Evolutionary conservation across 106 monocot genomes (phyloP).

Genomic region (Cymbidium sinense): DNA sequence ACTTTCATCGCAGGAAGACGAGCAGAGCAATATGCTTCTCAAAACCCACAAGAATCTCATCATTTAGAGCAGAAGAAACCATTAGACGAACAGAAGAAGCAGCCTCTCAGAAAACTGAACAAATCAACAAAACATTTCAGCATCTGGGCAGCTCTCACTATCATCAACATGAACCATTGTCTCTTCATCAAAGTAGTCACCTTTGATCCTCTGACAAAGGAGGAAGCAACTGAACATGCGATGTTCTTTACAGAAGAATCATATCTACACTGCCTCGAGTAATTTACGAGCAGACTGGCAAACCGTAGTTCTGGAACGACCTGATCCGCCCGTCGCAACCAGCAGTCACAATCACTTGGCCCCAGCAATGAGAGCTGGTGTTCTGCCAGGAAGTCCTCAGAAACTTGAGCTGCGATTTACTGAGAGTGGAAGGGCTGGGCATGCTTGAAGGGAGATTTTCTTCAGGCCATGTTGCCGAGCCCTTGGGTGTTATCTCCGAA

Average conservation of each 20-base stretch:
- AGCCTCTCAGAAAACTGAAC: background rate
- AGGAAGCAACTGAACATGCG: background rate
- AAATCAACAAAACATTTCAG: background rate
- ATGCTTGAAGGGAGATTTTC: conserved; percentile 57
- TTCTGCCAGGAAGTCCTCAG: conserved; percentile 37
- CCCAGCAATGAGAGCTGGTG: conserved; percentile 55
- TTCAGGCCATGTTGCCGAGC: conserved; percentile 86
- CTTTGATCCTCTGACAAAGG: background rate
- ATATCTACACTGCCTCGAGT: background rate
- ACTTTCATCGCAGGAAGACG: background rate
- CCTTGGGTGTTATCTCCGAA: conserved; percentile 29
- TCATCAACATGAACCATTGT: background rate
- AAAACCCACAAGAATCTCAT: background rate
- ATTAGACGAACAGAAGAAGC: background rate
- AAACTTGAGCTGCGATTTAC: conserved; percentile 41
- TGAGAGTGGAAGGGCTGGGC: background rate
- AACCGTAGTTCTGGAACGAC: conserved; percentile 69
- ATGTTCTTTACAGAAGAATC: background rate
- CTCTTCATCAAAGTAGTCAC: background rate
- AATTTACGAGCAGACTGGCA: conserved; percentile 44
- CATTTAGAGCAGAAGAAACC: background rate
- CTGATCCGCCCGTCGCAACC: conserved; percentile 68
- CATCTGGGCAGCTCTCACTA: background rate
- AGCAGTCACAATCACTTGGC: conserved; percentile 76
- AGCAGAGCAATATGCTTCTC: background rate